phyloP scores from a whole-genome alignment of 345 rosid species.

The Populus simonii region DNA sequence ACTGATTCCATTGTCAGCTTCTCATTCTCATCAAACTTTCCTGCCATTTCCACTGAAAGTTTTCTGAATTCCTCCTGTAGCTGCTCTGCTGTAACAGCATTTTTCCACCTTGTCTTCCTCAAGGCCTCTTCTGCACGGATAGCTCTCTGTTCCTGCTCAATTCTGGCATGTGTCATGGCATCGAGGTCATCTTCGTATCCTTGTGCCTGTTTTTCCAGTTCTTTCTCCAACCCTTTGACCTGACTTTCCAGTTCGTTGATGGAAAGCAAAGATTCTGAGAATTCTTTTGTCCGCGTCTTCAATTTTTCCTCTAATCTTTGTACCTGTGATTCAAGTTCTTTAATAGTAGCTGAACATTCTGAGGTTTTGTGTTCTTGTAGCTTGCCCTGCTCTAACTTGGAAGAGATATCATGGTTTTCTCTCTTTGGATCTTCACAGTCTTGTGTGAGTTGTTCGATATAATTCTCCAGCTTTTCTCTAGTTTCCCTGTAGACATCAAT shows the following conservation, averaged over 20 bases:
- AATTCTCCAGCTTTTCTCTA: conserved; percentile 25
- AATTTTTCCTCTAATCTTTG: conserved; percentile 62
- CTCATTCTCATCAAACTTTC: conserved; percentile 31
- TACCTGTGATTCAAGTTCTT: conserved; percentile 52
- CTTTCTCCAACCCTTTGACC: conserved; percentile 26
- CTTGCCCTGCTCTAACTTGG: conserved; percentile 19
- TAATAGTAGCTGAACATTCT: conserved; percentile 22
- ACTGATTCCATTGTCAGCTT: conserved; percentile 11
- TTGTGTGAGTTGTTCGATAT: conserved; percentile 21
- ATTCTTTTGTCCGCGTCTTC: conserved; percentile 60
- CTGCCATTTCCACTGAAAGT: conserved; percentile 30
- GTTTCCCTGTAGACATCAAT: conserved; percentile 17
- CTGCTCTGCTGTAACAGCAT: conserved; percentile 28
- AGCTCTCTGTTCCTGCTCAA: conserved; percentile 32
- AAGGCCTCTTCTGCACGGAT: conserved; percentile 31
- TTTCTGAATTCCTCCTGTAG: conserved; percentile 30
- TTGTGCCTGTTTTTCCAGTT: conserved; percentile 26
- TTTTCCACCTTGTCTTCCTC: conserved; percentile 35
- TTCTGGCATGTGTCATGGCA: conserved; percentile 19
- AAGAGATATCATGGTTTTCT: conserved; percentile 17
- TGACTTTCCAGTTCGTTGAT: conserved; percentile 29
- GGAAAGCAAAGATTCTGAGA: conserved; percentile 55
- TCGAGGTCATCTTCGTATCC: conserved; percentile 24
- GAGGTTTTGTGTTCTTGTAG: conserved; percentile 9
- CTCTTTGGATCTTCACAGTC: conserved; percentile 22